A percentile compares a stretch with the other conserved stretches of the same genome.
Evolutionary conservation across 768 basidiomycete genomes (phyloP).

Genomic region (Pilatotrama ljubarskyi): DNA sequence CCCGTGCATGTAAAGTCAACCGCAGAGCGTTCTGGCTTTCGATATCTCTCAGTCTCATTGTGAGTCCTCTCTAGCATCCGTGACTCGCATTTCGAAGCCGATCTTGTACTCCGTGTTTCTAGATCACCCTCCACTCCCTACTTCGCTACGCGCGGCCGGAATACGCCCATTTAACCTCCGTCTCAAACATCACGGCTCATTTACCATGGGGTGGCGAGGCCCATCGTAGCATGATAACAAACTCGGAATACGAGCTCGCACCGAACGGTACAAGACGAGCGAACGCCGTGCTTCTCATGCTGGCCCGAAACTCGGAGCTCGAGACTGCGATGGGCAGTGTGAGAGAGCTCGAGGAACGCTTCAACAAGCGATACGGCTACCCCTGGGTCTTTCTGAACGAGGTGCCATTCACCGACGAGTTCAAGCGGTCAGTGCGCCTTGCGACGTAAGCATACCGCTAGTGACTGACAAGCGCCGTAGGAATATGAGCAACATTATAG

Average conservation of each 20-base stretch:
- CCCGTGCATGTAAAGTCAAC: constrained; percentile 3
- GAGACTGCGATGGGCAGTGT: constrained; percentile 60
- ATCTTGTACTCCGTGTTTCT: background rate
- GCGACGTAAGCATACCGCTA: background rate
- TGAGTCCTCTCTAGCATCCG: background rate
- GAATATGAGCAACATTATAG: constrained; percentile 26
- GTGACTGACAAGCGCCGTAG: constrained; percentile 6
- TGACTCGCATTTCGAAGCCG: background rate
- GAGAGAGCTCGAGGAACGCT: constrained; percentile 80
- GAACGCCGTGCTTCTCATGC: constrained; percentile 40
- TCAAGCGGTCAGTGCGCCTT: constrained; percentile 53
- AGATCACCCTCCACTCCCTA: constrained; percentile 2
- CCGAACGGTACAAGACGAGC: constrained; percentile 23
- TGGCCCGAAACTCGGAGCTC: constrained; percentile 69
- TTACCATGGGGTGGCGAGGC: background rate
- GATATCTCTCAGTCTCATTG: background rate
- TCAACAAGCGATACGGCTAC: constrained; percentile 80
- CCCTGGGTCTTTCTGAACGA: constrained; percentile 92
- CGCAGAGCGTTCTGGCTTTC: background rate
- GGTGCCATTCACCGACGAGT: constrained; percentile 70
- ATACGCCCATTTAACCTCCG: constrained; percentile 2
- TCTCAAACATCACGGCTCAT: background rate
- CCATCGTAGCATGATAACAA: background rate
- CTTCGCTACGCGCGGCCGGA: background rate
- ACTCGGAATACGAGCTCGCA: background rate